These are phyloP conservation scores for Nicotiana obtusifolia DNA, from an alignment of 257 asterid species.

Conservation along the genomic window DNA sequence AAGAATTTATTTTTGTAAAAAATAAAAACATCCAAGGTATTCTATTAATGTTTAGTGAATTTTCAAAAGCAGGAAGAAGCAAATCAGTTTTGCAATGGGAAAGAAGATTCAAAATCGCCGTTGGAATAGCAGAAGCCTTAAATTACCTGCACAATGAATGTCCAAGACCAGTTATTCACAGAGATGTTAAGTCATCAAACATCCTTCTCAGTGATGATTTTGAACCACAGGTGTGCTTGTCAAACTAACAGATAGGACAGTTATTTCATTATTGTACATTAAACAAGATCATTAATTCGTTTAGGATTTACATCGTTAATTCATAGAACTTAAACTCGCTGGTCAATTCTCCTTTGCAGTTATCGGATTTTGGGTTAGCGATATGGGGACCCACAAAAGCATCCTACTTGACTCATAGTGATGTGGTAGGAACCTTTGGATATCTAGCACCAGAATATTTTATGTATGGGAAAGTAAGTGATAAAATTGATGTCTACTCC, in stretches of 20 bases:
- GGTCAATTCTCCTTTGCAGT: conserved; percentile 27
- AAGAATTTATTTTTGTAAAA: background rate
- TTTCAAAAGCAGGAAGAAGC: conserved; percentile 39
- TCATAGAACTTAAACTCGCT: background rate
- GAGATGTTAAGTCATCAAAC: conserved; percentile 87
- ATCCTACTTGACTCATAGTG: conserved; percentile 57
- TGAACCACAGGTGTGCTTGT: conserved; percentile 60
- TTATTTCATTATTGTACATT: background rate
- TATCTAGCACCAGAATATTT: conserved; percentile 98
- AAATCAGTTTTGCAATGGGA: conserved; percentile 58
- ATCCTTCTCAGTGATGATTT: conserved; percentile 63
- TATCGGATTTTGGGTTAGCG: conserved; percentile 89
- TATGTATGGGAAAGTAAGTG: conserved; percentile 93
- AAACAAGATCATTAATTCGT: background rate
- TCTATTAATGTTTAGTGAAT: background rate
- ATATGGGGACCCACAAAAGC: conserved; percentile 74
- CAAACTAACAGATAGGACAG: background rate
- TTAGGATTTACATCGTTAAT: background rate
- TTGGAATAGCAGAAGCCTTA: conserved; percentile 77
- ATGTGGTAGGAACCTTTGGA: conserved; percentile 94
- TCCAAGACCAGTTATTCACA: conserved; percentile 64
- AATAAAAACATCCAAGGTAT: too few species aligned
- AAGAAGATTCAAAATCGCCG: conserved; percentile 62
- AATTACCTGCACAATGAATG: conserved; percentile 67
- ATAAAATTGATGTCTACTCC: conserved; percentile 89